A percentile compares a stretch with the other conserved stretches of the same genome.
phyloP scores from a whole-genome alignment of 176 grass and related monocot species.

The Oryza glumipatula region DNA sequence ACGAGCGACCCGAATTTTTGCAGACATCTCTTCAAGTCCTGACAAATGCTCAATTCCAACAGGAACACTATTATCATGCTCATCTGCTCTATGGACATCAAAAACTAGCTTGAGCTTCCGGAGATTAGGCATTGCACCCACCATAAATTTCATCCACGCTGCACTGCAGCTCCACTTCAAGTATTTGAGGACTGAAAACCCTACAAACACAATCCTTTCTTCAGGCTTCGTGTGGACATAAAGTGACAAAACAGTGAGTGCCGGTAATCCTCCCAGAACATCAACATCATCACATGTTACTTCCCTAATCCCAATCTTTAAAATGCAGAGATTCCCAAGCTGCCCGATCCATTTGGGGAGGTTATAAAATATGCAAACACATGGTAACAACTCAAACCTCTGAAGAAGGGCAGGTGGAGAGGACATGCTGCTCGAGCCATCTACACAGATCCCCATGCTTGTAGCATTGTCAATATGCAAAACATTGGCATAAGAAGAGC shows the following conservation, averaged over 20 bases:
- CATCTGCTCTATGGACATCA: not conserved
- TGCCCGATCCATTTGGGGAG: not conserved
- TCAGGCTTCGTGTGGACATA: not conserved
- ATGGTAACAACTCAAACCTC: not conserved
- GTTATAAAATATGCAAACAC: not conserved
- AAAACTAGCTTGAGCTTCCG: constrained; percentile 7
- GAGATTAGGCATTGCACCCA: not conserved
- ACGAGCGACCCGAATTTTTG: not conserved
- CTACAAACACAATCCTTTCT: not conserved
- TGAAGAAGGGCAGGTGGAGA: not conserved
- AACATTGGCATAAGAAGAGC: not conserved
- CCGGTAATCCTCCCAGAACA: not conserved
- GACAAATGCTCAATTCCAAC: not conserved
- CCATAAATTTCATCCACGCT: constrained; percentile 19
- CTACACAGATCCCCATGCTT: not conserved
- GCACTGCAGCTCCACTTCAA: too few relatives aligned
- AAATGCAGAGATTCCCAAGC: not conserved
- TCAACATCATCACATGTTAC: not conserved
- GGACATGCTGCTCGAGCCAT: not conserved
- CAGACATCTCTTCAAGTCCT: not conserved
- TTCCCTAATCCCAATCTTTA: not conserved
- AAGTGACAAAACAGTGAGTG: constrained; percentile 1
- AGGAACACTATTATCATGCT: too few relatives aligned
- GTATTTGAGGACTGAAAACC: constrained; percentile 12
- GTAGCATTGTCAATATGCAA: not conserved